phyloP scores from a whole-genome alignment of 192 early-diverging fungal species.

The Neocallimastix lanati region DNA sequence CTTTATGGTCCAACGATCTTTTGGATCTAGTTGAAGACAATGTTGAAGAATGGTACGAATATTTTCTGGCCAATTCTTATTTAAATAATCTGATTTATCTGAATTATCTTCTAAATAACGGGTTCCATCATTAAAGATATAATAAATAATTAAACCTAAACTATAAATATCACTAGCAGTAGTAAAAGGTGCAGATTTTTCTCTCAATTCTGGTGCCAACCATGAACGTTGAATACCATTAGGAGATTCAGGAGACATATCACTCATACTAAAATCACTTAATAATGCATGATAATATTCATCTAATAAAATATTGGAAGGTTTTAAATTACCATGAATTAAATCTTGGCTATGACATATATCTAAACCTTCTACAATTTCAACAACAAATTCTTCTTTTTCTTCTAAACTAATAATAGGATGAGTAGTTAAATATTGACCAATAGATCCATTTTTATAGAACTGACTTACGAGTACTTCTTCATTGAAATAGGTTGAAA shows the following conservation, averaged over 20 bases:
- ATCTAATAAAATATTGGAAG: not conserved
- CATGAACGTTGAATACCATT: not conserved
- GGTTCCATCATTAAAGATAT: not conserved
- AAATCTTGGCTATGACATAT: not conserved
- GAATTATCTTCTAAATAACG: not conserved
- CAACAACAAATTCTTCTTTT: not conserved
- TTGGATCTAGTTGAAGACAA: not conserved
- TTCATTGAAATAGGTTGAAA: not conserved
- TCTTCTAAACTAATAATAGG: not conserved
- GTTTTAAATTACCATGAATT: not conserved
- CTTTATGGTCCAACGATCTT: not conserved
- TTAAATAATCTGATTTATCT: not conserved
- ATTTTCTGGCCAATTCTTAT: not conserved
- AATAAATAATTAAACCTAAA: not conserved
- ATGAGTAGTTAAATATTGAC: not conserved
- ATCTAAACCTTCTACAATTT: not conserved
- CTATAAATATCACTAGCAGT: not conserved
- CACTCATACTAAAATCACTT: not conserved
- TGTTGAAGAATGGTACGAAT: not conserved
- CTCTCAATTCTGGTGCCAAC: not conserved
- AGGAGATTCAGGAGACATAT: not conserved
- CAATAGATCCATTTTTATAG: not conserved
- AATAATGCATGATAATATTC: not conserved
- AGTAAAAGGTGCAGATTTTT: not conserved
- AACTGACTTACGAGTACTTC: not conserved